Evolutionary conservation across 352 stramenopile species (phyloP).

Genomic region (Peronospora destructor): DNA sequence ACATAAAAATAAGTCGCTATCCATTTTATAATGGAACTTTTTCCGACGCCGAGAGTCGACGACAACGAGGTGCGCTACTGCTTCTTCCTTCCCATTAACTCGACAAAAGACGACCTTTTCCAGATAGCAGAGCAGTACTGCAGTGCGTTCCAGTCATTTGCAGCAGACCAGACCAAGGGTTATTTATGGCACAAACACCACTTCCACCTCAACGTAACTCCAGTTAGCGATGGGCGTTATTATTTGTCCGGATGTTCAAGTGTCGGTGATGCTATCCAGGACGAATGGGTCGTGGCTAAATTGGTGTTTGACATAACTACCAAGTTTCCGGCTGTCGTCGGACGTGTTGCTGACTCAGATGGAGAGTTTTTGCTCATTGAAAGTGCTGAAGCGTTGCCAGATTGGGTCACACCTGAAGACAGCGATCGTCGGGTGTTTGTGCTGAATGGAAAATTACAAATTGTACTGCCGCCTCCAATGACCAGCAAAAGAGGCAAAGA

Average conservation of each 20-base stretch:
- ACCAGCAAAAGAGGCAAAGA: conserved; percentile 5
- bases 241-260: conserved; percentile 31
- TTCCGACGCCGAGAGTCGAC: conserved; percentile 20
- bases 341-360: conserved; percentile 42
- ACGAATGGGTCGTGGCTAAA: conserved; percentile 59
- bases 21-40: conserved; percentile 17
- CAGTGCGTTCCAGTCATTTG: conserved; percentile 21
- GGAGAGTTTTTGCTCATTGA: conserved; percentile 79
- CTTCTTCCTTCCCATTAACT: conserved; percentile 26
- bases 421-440: conserved; percentile 47
- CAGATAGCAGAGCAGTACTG: conserved; percentile 15
- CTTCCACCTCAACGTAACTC: conserved; percentile 33
- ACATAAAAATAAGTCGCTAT: background rate
- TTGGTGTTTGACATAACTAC: conserved; percentile 45
- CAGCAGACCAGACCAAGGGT: conserved; percentile 27
- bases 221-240: conserved; percentile 17
- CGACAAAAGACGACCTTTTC: background rate
- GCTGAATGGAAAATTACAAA: conserved; percentile 32
- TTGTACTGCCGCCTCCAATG: conserved; percentile 29
- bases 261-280: conserved; percentile 57
- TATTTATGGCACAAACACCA: conserved; percentile 55
- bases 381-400: conserved; percentile 51
- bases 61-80: conserved; percentile 31
- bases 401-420: conserved; percentile 60
- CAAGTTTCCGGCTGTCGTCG: conserved; percentile 28